These are phyloP conservation scores for Candida maesae DNA, from an alignment of 805 yeast species.

Conservation along the genomic window DNA sequence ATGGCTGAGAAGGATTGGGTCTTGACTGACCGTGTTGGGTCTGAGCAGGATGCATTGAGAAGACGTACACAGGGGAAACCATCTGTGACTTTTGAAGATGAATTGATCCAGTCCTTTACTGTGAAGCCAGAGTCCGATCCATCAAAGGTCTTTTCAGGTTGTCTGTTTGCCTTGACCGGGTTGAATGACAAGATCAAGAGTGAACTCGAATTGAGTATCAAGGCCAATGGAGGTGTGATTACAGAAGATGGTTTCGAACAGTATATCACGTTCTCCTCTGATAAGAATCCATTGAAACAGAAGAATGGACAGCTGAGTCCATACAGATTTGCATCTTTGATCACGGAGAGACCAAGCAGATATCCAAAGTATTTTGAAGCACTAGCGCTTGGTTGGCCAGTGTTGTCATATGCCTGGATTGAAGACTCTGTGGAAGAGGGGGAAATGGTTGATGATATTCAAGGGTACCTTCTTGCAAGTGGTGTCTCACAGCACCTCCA, in stretches of 20 bases:
- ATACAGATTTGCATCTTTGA: conserved; percentile 58
- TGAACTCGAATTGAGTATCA: conserved; percentile 34
- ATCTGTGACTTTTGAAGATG: conserved; percentile 11
- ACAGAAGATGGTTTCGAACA: conserved; percentile 32
- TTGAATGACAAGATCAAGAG: conserved; percentile 27
- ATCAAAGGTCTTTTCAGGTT: conserved; percentile 20
- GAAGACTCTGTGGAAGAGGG: conserved; percentile 40
- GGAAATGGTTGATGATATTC: conserved; percentile 22
- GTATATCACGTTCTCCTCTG: conserved; percentile 2
- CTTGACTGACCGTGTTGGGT: conserved; percentile 29
- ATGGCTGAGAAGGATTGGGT: conserved; percentile 34
- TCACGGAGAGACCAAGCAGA: conserved; percentile 49
- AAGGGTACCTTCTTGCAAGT: conserved; percentile 60
- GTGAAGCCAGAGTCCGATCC: neutral
- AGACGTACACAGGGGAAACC: conserved; percentile 9
- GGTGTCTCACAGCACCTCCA: conserved; percentile 55
- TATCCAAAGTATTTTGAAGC: conserved; percentile 76
- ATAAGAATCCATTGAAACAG: conserved; percentile 7
- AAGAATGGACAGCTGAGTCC: conserved; percentile 10
- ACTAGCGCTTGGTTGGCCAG: conserved; percentile 84
- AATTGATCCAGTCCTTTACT: conserved; percentile 1
- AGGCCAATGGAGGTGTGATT: conserved; percentile 41
- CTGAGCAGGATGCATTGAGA: conserved; percentile 15
- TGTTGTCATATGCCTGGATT: conserved; percentile 56
- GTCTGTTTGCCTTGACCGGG: conserved; percentile 40